Evolutionary conservation across 129 eudicot genomes (phyloP), one percentile per base, ranked within the genome.

Genomic region (Flaveria ramosissima): DNA sequence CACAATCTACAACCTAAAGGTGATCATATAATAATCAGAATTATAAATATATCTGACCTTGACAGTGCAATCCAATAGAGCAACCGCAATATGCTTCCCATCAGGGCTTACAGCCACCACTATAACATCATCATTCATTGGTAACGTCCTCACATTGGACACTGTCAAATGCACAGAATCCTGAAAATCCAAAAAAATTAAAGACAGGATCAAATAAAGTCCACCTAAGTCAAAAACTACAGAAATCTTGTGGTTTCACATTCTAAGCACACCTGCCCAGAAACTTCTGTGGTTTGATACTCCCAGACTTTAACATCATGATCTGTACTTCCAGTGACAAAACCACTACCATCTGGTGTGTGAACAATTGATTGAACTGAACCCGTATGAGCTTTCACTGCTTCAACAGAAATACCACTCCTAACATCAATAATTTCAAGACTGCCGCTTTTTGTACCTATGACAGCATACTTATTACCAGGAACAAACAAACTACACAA

Each of bases 271-370:
- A 92, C 98, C 79, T 90, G 91, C 64, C 95, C 96, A 65, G 91
- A 21, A 50, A 74, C 84, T 59, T 87, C 83, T 10, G 79, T 70
- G 27, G 84, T 89, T 80, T 78, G 89, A 78, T 89, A 95, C 75
- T 91, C 96, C 99, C 99, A 95, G 74, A 95, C 89, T 87, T 95
- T 95, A 76, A 95, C 96, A 84, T 95, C 99, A 46, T 88, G 92
- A 83, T 95, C 99, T 55, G 88, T 47, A 82, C 99, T 89, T 50
- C 97, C 99, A 39, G 99, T 91, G 60, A 95, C 89, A 86, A 94
- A 89, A 74, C 99, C 96, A 66, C 78, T 78, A 67, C 92, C 94
- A 86, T 91, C 97, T 69, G 94, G 86, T 21, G 88, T 76, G 20
- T 85, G 67, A 47, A 78, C 90, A 85, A 95, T 85, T n/a, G 99